Conservation (phyloP, 2,329 filamentous ascomycete genomes). For the Alternaria novae-zelandiae region DNA sequence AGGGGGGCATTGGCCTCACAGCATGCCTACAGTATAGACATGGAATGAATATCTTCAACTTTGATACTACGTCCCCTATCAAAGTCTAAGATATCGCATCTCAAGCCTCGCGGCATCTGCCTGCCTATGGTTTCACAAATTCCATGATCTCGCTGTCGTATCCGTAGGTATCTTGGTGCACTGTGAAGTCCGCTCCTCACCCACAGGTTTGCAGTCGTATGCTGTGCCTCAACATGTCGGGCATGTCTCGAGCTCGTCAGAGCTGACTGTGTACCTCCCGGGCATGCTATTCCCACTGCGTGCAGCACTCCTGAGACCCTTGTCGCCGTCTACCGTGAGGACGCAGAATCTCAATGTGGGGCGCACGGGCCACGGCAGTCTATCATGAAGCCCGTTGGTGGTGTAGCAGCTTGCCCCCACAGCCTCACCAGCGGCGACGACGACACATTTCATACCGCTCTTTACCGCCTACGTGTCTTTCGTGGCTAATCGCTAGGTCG, state of each 20-base stretch:
- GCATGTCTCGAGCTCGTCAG: neutral
- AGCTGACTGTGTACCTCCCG: neutral
- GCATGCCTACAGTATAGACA: neutral
- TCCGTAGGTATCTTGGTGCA: neutral
- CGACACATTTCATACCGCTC: neutral
- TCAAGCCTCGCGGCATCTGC: neutral
- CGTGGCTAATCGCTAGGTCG: neutral
- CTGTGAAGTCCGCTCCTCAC: neutral
- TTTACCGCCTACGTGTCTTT: neutral
- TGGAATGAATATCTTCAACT: conserved; percentile 6
- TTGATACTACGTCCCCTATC: conserved; percentile 5
- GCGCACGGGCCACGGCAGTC: conserved; percentile 10
- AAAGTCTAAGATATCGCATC: conserved; percentile 4
- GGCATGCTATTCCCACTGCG: neutral
- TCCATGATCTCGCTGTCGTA: neutral
- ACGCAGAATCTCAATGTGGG: neutral
- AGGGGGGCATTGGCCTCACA: neutral
- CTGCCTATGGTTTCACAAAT: neutral
- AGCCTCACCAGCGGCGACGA: neutral
- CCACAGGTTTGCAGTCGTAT: neutral
- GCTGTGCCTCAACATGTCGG: neutral
- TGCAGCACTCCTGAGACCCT: neutral
- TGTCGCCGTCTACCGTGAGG: neutral
- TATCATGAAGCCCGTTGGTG: conserved; percentile 8
- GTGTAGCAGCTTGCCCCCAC: neutral